Percentiles rank a stretch among this genome's conserved stretches.
Evolutionary conservation across 1,284 basidiomycete genomes (phyloP).

Genomic region (Apiotrichum akiyoshidainum): DNA sequence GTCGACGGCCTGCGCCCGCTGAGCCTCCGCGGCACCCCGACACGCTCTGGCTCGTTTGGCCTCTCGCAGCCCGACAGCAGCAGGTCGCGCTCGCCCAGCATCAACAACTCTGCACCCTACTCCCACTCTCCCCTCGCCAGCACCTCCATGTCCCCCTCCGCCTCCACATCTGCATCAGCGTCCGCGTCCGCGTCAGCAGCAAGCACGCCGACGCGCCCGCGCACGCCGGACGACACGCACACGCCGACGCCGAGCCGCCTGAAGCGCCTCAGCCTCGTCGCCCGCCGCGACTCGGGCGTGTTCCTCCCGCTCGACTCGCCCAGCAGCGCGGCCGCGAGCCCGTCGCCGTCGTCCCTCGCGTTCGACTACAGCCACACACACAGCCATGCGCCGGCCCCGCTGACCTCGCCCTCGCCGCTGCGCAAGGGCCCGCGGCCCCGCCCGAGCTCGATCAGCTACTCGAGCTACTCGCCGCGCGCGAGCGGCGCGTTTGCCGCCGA

Average conservation of each 20-base stretch:
- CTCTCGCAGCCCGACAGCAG: no score
- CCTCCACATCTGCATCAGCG: not conserved
- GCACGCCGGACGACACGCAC: not conserved
- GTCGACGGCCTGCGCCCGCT: no score
- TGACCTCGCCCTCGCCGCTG: not conserved
- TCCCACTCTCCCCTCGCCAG: no score
- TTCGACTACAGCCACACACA: not conserved
- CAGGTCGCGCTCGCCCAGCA: no score
- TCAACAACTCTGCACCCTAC: no score
- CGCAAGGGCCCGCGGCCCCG: not conserved
- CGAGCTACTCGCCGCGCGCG: not conserved
- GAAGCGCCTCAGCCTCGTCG: constrained; percentile 26
- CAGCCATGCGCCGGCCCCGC: not conserved
- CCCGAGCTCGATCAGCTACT: not conserved
- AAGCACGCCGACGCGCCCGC: not conserved
- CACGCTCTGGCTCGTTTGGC: no score
- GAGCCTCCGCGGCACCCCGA: no score
- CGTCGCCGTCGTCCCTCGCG: not conserved
- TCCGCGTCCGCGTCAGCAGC: not conserved
- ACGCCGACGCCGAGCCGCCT: constrained; percentile 12
- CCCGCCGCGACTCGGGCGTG: constrained; percentile 3
- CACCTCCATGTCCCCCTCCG: no score
- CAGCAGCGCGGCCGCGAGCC: not conserved
- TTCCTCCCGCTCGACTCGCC: not conserved
- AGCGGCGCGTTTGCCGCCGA: not conserved